phyloP scores from a whole-genome alignment of 352 stramenopile species.

The Globisporangium nodosum region DNA sequence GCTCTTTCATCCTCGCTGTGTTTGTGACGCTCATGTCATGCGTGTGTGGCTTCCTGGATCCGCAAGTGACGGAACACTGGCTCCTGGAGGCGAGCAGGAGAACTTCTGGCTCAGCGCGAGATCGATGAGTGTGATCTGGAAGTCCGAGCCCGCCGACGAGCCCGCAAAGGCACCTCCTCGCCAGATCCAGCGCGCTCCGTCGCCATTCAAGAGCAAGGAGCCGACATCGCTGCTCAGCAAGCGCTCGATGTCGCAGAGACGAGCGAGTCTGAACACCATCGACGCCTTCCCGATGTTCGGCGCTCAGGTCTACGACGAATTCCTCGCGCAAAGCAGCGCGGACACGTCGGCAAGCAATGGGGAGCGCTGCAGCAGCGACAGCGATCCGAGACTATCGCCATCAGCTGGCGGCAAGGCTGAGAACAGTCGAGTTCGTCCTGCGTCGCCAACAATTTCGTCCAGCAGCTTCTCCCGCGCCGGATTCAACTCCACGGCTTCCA shows the following conservation, averaged over 20 bases:
- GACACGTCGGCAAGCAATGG: not conserved
- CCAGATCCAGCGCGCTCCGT: slow-evolving; percentile 25
- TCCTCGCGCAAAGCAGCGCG: slow-evolving; percentile 8
- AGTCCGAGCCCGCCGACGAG: slow-evolving; percentile 33
- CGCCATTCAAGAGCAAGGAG: slow-evolving; percentile 12
- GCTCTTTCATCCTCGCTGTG: not conserved
- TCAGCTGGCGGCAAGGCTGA: not conserved
- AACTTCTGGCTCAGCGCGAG: slow-evolving; percentile 38
- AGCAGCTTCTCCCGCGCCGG: slow-evolving; percentile 23
- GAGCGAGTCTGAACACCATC: slow-evolving; percentile 5
- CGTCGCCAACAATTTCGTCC: slow-evolving; percentile 8
- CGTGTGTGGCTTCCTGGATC: not conserved
- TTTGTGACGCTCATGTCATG: not conserved
- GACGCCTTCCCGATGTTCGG: slow-evolving; percentile 31
- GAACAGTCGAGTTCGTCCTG: not conserved
- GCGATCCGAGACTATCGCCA: not conserved
- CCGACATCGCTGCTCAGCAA: not conserved
- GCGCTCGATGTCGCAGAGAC: slow-evolving; percentile 4
- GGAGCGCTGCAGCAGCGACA: not conserved
- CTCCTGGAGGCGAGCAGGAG: slow-evolving; percentile 27
- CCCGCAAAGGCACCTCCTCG: slow-evolving; percentile 20
- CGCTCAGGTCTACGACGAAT: slow-evolving; percentile 23
- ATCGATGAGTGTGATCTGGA: slow-evolving; percentile 38
- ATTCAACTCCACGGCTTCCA: slow-evolving; percentile 18
- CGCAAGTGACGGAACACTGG: not conserved